phyloP scores from a whole-genome alignment of 768 basidiomycete genomes.

The Pholiota molesta region DNA sequence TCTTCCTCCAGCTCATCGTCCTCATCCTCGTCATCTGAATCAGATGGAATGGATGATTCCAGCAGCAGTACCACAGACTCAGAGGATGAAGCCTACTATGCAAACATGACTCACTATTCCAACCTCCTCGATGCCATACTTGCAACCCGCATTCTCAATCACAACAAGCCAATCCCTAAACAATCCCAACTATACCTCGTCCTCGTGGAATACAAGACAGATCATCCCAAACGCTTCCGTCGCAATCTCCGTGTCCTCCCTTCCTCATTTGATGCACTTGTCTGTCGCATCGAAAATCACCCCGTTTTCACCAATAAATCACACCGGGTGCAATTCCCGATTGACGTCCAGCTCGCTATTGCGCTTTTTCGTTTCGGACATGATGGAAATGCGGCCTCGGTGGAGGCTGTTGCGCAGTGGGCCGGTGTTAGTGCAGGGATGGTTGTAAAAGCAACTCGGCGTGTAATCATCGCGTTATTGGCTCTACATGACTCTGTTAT shows the following conservation, averaged over 20 bases:
- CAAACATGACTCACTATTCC: neutral
- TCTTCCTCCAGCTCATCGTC: slow-evolving; percentile 6
- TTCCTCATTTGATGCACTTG: slow-evolving; percentile 24
- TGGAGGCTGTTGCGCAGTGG: slow-evolving; percentile 27
- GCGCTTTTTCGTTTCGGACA: slow-evolving; percentile 25
- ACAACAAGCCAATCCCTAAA: slow-evolving; percentile 17
- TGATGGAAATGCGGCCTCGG: slow-evolving; percentile 30
- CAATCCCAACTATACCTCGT: slow-evolving; percentile 24
- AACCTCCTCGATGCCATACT: slow-evolving; percentile 16
- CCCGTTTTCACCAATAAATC: slow-evolving; percentile 29
- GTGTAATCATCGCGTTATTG: slow-evolving; percentile 22
- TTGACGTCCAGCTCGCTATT: slow-evolving; percentile 34
- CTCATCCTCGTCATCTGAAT: slow-evolving; percentile 1
- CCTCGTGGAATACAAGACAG: slow-evolving; percentile 22
- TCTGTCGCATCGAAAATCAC: slow-evolving; percentile 24
- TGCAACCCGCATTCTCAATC: slow-evolving; percentile 17
- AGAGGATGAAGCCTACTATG: neutral
- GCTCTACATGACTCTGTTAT: slow-evolving; percentile 21
- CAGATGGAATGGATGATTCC: neutral
- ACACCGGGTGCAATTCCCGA: slow-evolving; percentile 22
- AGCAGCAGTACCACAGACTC: neutral
- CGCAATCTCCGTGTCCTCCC: slow-evolving; percentile 28
- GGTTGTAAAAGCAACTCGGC: slow-evolving; percentile 23
- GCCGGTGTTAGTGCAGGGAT: slow-evolving; percentile 24
- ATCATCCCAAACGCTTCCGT: slow-evolving; percentile 25